Evolutionary conservation across 176 grass and related monocot species (phyloP), one percentile per base, ranked within the genome.

Genomic region (Oryza longistaminata): DNA sequence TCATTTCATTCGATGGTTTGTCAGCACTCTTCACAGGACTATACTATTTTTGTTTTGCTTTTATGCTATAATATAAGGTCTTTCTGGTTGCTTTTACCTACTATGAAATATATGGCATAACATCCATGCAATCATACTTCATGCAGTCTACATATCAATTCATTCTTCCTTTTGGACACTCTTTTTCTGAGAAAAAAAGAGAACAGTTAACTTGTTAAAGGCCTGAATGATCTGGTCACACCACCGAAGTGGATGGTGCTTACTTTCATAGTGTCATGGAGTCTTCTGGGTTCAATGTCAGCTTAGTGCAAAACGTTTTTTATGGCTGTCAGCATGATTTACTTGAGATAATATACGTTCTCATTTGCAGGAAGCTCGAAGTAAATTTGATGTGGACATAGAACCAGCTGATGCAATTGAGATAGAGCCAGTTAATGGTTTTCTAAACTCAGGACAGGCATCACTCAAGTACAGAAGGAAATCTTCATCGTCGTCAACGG

Each of bases 341-440:
- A 34, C 27, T 76, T 84, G 61, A 53, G 62, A 76, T 84, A 40
- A 39, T 84, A 53, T 66, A 37, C 66, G 50, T 76, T 29, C 61
- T 76, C 12, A 19, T 67, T 84, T 84, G 35, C 25, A 95, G 96
- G 96, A 98, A 94, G 96, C 96, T 64, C 77, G 88, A 71, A 92
- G 90, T 85, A 98, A 95, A 79, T 95, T 95, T 86, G 88, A 94
- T 86, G 91, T 95, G 87, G 96, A 98, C 70, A 92, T 52, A 70
- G 96, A 98, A 44, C 83, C 87, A 78, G 69, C 71, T 82, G 85
- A 90, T 91, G 58, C 88, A 80, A 43, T 95, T 76, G 90, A 98
- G 77, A 90, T 98, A 74, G 91, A 98, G 43, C 93, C 93, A 68
- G 75, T 9, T 5, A 88, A 53, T 69, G 89, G 93, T 76, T 85